A percentile compares a stretch with the other conserved stretches of the same genome.
Evolutionary conservation across 2,329 filamentous ascomycete genomes (phyloP).

Genomic region (Talaromyces atroroseus): DNA sequence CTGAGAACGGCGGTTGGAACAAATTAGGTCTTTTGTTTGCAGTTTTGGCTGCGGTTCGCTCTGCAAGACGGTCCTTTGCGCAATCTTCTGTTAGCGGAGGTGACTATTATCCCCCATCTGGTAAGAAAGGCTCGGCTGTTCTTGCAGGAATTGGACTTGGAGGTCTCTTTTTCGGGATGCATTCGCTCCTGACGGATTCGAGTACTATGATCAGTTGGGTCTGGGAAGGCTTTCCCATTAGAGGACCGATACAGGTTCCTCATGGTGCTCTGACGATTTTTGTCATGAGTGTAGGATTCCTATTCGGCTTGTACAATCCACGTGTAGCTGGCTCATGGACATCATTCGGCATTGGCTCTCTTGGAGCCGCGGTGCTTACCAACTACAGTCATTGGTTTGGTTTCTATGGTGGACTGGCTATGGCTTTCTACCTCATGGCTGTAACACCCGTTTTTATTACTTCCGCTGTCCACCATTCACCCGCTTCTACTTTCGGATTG

Average conservation of each 20-base stretch:
- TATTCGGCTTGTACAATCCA: constrained; percentile 70
- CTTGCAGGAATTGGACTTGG: constrained; percentile 73
- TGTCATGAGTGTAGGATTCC: constrained; percentile 76
- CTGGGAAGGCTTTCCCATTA: constrained; percentile 91
- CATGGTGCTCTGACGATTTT: constrained; percentile 82
- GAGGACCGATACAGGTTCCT: constrained; percentile 80
- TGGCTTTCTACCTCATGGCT: constrained; percentile 77
- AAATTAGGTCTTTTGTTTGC: constrained; percentile 72
- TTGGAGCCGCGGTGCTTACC: constrained; percentile 75
- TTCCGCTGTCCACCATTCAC: constrained; percentile 69
- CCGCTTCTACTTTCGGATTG: constrained; percentile 75
- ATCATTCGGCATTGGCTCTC: constrained; percentile 68
- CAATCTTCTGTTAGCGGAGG: constrained; percentile 42
- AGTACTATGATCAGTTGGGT: constrained; percentile 99
- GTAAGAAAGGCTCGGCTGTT: constrained; percentile 61
- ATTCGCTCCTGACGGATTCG: constrained; percentile 89
- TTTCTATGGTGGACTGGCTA: constrained; percentile 72
- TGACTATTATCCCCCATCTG: constrained; percentile 47
- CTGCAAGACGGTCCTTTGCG: constrained; percentile 56
- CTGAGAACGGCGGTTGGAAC: constrained; percentile 87
- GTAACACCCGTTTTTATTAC: constrained; percentile 68
- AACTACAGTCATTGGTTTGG: constrained; percentile 77
- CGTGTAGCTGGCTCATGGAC: constrained; percentile 70
- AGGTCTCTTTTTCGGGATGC: constrained; percentile 80
- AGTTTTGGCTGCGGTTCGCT: constrained; percentile 66